These are phyloP conservation scores for Danielia reshetovae DNA, from an alignment of 805 yeast genomes.

Conservation along the genomic window DNA sequence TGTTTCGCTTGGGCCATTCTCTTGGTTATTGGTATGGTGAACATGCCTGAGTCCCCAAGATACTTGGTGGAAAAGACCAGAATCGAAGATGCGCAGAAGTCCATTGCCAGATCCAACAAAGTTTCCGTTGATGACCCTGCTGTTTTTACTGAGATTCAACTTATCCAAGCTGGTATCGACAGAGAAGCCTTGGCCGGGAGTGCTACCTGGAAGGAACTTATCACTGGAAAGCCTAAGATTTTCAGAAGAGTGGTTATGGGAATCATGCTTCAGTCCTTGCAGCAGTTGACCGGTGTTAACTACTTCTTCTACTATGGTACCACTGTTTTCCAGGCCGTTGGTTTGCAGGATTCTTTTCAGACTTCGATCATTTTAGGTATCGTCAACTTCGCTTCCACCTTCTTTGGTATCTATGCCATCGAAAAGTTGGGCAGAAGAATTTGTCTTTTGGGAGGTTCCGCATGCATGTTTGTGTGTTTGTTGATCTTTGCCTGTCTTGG, in stretches of 20 bases:
- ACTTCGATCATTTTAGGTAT: slow-evolving; percentile 52
- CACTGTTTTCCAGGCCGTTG: slow-evolving; percentile 49
- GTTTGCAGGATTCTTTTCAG: slow-evolving; percentile 47
- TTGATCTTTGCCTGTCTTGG: slow-evolving; percentile 59
- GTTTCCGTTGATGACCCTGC: slow-evolving; percentile 50
- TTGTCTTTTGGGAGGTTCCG: slow-evolving; percentile 46
- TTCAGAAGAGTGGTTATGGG: slow-evolving; percentile 55
- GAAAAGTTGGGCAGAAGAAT: slow-evolving; percentile 53
- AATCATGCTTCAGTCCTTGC: slow-evolving; percentile 54
- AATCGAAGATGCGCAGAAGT: slow-evolving; percentile 49
- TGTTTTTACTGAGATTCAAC: slow-evolving; percentile 50
- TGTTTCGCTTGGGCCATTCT: slow-evolving; percentile 44
- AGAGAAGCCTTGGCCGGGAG: slow-evolving; percentile 58
- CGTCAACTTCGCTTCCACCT: slow-evolving; percentile 52
- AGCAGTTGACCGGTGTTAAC: slow-evolving; percentile 60
- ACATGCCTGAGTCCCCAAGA: slow-evolving; percentile 71
- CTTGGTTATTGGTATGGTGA: slow-evolving; percentile 47
- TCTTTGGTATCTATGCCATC: slow-evolving; percentile 45
- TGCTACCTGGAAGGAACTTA: slow-evolving; percentile 61
- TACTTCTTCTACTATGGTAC: slow-evolving; percentile 62
- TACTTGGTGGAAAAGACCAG: slow-evolving; percentile 50
- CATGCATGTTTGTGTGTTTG: slow-evolving; percentile 52
- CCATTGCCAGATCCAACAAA: slow-evolving; percentile 59
- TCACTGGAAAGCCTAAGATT: slow-evolving; percentile 63
- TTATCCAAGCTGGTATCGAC: slow-evolving; percentile 58